Evolutionary conservation across 2,329 filamentous ascomycete species (phyloP), one percentile per base, ranked within the genome.

Genomic region (Dactylellina cionopaga): DNA sequence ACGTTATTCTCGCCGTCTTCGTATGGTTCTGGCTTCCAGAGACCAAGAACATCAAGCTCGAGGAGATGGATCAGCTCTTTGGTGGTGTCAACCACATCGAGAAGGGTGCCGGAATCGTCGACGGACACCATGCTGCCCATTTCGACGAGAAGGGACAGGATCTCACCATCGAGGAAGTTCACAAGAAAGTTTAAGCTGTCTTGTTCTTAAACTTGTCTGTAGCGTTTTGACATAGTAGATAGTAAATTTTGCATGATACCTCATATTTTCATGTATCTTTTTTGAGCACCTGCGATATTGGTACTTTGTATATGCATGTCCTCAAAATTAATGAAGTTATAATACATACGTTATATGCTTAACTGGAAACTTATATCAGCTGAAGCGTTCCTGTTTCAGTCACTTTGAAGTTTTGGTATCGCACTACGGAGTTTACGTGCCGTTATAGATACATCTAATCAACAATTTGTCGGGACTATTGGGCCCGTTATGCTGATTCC

Each of bases 21-120:
- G 43, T 44, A 10, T 74, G 70, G 70, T 56, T 63, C 49, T 74
- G 44, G 39, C 22, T 74, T 11, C 70, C 70, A 31, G 70, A 74
- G 49, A 74, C 70, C 24, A 74, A 74, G 44, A 58, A 58, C 17
- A 79, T 86, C 1, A 78, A 81, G 5, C 81, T 87, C 2, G 85
- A 87, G 78, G 84, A 86, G 80, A 86, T 86, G 76, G 85, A 86
- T 71, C 80, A 81, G 3, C 80, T 85, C 49, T 87, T 87, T 62
- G 85, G 85, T 49, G 84, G 85, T n/a, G 80, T 80, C 64, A 86
- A 86, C 77, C 85, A 87, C 73, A 83, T 84, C 25, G 82, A 84
- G 76, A 84, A 84, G 77, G 85, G 85, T 35, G 84, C 82, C 1
- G 81, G 84, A 77, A 81, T 86, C 71, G 76, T 83, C 44, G 66